Evolutionary conservation across 164 flowering plant genomes (phyloP).

Genomic region (Pachysandra terminalis): DNA sequence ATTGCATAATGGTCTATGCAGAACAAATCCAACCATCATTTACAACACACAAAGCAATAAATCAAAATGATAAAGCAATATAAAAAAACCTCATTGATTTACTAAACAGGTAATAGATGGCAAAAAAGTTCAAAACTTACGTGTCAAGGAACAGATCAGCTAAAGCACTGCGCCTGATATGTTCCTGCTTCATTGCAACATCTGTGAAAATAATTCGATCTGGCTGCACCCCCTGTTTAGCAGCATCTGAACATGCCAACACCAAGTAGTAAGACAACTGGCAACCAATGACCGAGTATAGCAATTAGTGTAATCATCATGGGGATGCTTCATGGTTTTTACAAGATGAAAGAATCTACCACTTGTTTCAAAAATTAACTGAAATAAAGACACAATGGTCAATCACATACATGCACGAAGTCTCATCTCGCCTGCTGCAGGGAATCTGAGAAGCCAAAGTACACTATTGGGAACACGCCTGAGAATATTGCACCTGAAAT

Average conservation of each 20-base stretch:
- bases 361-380: background rate
- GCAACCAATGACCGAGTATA: background rate
- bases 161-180: conserved; percentile 86
- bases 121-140: too few relatives aligned
- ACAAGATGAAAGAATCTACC: background rate
- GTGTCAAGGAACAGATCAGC: conserved; percentile 97
- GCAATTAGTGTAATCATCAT: background rate
- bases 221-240: conserved; percentile 71
- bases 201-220: conserved; percentile 96
- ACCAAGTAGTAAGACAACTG: background rate
- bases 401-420: conserved; percentile 75
- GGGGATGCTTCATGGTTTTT: background rate
- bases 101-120: too few relatives aligned
- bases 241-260: conserved; percentile 68
- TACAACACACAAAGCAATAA: too few relatives aligned
- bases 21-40: background rate
- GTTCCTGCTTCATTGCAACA: conserved; percentile 92
- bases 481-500: conserved; percentile 91
- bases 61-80: background rate
- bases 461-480: conserved; percentile 93
- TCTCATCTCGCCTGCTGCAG: conserved; percentile 96
- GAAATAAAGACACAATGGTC: background rate
- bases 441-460: conserved; percentile 96
- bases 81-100: too few relatives aligned
- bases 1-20: conserved; percentile 85